These are phyloP conservation scores for peach (Prunus persica) DNA, from an alignment of 306 rosid species.

Conservation along the genomic window DNA sequence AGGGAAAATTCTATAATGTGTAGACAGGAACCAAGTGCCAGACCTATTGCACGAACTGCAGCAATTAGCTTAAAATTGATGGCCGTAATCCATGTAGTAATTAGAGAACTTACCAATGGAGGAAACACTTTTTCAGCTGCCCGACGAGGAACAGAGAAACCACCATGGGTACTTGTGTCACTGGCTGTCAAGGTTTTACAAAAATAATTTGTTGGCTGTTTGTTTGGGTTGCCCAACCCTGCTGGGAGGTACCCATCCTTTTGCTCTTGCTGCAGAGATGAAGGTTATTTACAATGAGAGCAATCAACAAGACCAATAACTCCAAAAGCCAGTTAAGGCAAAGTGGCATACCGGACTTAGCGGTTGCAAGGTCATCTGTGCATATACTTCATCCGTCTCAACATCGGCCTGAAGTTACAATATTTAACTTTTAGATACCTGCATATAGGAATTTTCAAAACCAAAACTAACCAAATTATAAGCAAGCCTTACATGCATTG, in stretches of 20 bases:
- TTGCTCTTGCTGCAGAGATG: slow-evolving; percentile 78
- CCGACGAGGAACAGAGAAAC: slow-evolving; percentile 98
- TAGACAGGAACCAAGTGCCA: neutral
- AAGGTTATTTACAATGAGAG: slow-evolving; percentile 18
- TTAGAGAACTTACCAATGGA: slow-evolving; percentile 57
- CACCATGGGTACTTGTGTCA: slow-evolving; percentile 98
- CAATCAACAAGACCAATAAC: slow-evolving; percentile 8
- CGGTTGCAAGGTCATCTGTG: slow-evolving; percentile 96
- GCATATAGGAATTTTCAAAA: neutral
- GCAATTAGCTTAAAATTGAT: neutral
- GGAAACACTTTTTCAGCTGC: slow-evolving; percentile 99
- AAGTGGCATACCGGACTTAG: slow-evolving; percentile 61
- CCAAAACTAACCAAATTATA: slow-evolving; percentile 8
- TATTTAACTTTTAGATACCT: slow-evolving; percentile 7
- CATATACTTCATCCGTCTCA: slow-evolving; percentile 91
- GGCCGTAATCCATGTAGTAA: neutral
- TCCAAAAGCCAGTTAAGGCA: slow-evolving; percentile 13
- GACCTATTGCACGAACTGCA: slow-evolving; percentile 1
- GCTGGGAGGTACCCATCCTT: slow-evolving; percentile 90
- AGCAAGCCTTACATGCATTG: slow-evolving; percentile 79
- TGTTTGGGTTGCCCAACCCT: slow-evolving; percentile 80
- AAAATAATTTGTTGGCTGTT: slow-evolving; percentile 93
- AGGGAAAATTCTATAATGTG: neutral
- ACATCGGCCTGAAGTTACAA: slow-evolving; percentile 74
- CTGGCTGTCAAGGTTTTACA: slow-evolving; percentile 98